Evolutionary conservation across 108 stramenopile genomes (phyloP), one percentile per base, ranked within the genome.

Genomic region (Hondaea fermentalgiana): DNA sequence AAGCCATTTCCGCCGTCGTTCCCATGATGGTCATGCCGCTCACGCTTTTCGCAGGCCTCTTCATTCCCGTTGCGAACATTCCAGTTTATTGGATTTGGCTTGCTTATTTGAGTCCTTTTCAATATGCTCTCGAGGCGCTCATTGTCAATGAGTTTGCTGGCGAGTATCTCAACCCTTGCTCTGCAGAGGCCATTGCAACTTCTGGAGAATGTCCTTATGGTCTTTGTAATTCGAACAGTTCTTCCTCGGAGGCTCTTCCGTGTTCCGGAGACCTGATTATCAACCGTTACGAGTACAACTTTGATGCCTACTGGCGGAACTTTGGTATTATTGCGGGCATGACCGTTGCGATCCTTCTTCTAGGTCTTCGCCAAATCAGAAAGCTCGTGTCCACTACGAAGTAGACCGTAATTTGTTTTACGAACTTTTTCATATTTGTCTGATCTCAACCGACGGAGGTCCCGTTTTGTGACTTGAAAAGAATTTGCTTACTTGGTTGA

Each of bases 11-110:
- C 2, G 88, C 44, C 3, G 72, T 89, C 29, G 25, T 89, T 53
- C 44, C 88, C n/a, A 71, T 69, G 72, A 12, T 72, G 19, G 12
- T 89, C 72, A 89, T 89, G 71, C 88, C 88, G 12, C 64, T 89
- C 44, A 72, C 64, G 10, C 43, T 89, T 44, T 89, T 89, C 43
- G 44, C 72, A 23, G 88, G 88, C 17, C 64, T 71, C 44, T 45
- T 89, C 19, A 28, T 89, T 12, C 88, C 88, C n/a, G 23, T 72
- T 21, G 44, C 71, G 21, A 71, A 89, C 58, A 88, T 88, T 29
- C 59, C 59, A 5, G 17, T 25, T 23, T 83, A 83, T 23, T 83
- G 76, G 64, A 28, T 72, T 16, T 72, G 49, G 42, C 64, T 89
- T 16, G 59, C 59, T 21, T 89, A 89, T 72, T 17, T 71, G 25